A percentile compares a stretch with the other conserved stretches of the same genome.
Conservation (phyloP, 495 filamentous ascomycete genomes). For the Hamigera avellanea region DNA sequence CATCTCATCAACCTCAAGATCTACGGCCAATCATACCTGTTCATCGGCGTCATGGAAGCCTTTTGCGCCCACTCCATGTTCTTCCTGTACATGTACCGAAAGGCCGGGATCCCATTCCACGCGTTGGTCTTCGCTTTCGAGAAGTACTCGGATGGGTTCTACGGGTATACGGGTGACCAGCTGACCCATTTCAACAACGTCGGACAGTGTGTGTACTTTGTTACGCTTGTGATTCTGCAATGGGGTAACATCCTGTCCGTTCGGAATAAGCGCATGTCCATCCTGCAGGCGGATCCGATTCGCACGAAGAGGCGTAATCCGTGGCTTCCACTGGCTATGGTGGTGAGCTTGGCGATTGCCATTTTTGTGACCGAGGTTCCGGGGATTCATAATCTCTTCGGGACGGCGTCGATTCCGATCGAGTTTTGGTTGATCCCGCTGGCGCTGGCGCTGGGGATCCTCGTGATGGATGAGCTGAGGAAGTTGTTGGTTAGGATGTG, state of each 20-base stretch:
- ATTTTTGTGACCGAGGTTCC: constrained; percentile 41
- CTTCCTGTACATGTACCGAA: constrained; percentile 37
- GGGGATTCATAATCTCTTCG: constrained; percentile 34
- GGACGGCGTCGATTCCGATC: constrained; percentile 34
- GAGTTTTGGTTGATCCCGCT: constrained; percentile 42
- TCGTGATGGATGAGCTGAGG: constrained; percentile 37
- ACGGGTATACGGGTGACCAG: constrained; percentile 34
- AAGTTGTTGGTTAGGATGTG: constrained; percentile 34
- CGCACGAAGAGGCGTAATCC: constrained; percentile 35
- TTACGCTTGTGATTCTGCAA: constrained; percentile 28
- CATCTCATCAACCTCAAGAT: constrained; percentile 41
- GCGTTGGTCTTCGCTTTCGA: constrained; percentile 37
- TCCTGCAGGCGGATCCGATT: constrained; percentile 41
- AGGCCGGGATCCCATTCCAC: constrained; percentile 31
- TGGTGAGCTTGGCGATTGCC: constrained; percentile 35
- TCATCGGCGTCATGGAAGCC: constrained; percentile 38
- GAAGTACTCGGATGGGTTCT: constrained; percentile 32
- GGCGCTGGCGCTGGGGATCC: constrained; percentile 34
- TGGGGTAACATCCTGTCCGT: constrained; percentile 40
- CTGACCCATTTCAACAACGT: background rate
- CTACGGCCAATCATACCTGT: constrained; percentile 39
- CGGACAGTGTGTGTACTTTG: constrained; percentile 12
- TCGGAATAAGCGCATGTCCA: constrained; percentile 37
- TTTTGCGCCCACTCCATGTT: constrained; percentile 38
- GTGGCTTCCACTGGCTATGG: constrained; percentile 32